Conservation (phyloP, 768 basidiomycete species). For the Phanerodontia chrysosporium region DNA sequence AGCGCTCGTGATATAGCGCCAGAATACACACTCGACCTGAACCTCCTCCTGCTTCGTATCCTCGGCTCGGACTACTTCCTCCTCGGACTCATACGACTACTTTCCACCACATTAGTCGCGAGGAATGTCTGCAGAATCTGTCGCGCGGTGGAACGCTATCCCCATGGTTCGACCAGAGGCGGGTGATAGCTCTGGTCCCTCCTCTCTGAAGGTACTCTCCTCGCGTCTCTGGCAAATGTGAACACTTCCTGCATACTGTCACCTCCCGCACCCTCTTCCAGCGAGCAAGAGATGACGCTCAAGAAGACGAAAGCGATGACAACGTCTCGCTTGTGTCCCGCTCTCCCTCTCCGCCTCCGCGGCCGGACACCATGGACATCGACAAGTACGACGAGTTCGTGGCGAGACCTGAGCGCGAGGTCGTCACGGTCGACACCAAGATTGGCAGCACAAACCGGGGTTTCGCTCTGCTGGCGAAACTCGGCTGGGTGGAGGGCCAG, state of each 20-base stretch:
- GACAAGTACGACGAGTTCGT: constrained; percentile 67
- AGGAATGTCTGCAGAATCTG: constrained; percentile 57
- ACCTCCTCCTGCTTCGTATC: not conserved
- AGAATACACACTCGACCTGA: not conserved
- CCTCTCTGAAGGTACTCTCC: constrained; percentile 67
- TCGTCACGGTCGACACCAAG: constrained; percentile 78
- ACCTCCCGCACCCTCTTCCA: constrained; percentile 44
- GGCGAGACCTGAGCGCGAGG: constrained; percentile 48
- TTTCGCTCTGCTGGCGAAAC: constrained; percentile 72
- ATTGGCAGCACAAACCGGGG: constrained; percentile 79
- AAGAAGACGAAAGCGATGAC: constrained; percentile 54
- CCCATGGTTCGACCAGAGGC: constrained; percentile 39
- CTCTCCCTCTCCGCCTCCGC: constrained; percentile 62
- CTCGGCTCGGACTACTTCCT: no score
- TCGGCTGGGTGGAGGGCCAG: constrained; percentile 81
- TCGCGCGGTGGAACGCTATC: constrained; percentile 74
- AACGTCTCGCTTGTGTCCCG: constrained; percentile 71
- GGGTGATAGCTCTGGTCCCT: constrained; percentile 8
- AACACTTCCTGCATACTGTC: constrained; percentile 51
- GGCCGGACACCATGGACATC: constrained; percentile 45
- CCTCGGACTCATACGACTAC: no score
- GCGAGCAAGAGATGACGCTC: constrained; percentile 47
- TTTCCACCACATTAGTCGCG: not conserved
- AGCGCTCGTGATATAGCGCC: not conserved
- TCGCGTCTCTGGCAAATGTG: constrained; percentile 38